Percentiles rank a stretch among this genome's conserved stretches.
phyloP scores from a whole-genome alignment of 768 basidiomycete species.

The Albatrellus ellisii region DNA sequence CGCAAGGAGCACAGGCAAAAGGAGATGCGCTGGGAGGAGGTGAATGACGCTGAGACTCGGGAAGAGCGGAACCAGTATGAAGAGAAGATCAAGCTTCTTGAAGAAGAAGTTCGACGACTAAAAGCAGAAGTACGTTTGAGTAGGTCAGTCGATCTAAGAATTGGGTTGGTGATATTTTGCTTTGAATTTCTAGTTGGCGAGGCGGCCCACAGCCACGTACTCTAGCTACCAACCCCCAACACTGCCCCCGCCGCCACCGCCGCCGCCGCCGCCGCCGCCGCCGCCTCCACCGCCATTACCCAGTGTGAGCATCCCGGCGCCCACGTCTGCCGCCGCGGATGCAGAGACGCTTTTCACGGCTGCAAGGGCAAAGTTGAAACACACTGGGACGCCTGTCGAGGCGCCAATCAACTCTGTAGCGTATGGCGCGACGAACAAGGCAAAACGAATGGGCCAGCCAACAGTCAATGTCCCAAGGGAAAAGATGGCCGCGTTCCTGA shows the following conservation, averaged over 20 bases:
- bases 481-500: conserved; percentile 74
- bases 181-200: conserved; percentile 4
- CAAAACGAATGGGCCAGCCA: conserved; percentile 41
- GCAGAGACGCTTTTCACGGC: conserved; percentile 33
- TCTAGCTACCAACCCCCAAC: neutral
- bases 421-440: conserved; percentile 17
- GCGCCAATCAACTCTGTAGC: conserved; percentile 44
- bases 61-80: conserved; percentile 43
- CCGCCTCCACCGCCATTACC: conserved; percentile 1
- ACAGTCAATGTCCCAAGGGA: conserved; percentile 65
- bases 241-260: neutral
- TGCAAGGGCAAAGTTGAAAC: conserved; percentile 57
- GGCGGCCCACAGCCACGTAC: neutral
- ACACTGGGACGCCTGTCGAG: conserved; percentile 41
- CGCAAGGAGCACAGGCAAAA: conserved; percentile 36
- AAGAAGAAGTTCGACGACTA: conserved; percentile 49
- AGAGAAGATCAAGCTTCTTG: conserved; percentile 46
- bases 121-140: conserved; percentile 36
- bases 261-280: conserved; percentile 13
- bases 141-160: too few relatives aligned
- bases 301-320: conserved; percentile 1
- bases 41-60: conserved; percentile 20
- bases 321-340: conserved; percentile 19
- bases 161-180: neutral
- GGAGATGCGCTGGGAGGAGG: conserved; percentile 27